These are phyloP conservation scores for Cercospora sesami DNA, from an alignment of 2,329 filamentous ascomycete species.

Conservation along the genomic window DNA sequence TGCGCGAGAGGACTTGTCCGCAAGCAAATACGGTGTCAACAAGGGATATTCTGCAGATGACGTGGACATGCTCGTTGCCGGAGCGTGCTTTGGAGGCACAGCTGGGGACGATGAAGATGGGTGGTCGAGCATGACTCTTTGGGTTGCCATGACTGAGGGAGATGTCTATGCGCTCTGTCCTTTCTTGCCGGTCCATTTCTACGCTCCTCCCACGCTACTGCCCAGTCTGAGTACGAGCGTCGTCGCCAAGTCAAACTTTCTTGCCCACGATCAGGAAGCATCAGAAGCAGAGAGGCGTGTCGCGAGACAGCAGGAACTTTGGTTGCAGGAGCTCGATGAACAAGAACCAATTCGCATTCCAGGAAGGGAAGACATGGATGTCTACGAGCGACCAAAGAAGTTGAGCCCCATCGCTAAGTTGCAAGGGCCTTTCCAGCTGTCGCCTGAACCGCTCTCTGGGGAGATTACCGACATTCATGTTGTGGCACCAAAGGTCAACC, in stretches of 20 bases:
- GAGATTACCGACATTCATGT: slow-evolving; percentile 63
- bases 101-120: slow-evolving; percentile 60
- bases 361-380: slow-evolving; percentile 51
- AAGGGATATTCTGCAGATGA: slow-evolving; percentile 85
- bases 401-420: slow-evolving; percentile 59
- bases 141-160: slow-evolving; percentile 92
- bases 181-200: slow-evolving; percentile 82
- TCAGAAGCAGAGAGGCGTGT: slow-evolving; percentile 48
- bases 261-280: slow-evolving; percentile 45
- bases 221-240: slow-evolving; percentile 81
- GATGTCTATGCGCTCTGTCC: slow-evolving; percentile 94
- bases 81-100: slow-evolving; percentile 81
- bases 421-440: slow-evolving; percentile 62
- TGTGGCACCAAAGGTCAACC: slow-evolving; percentile 55
- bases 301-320: slow-evolving; percentile 58
- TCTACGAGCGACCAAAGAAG: slow-evolving; percentile 57
- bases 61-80: slow-evolving; percentile 90
- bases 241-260: slow-evolving; percentile 64
- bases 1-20: slow-evolving; percentile 78
- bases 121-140: slow-evolving; percentile 95
- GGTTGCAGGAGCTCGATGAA: slow-evolving; percentile 46
- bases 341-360: slow-evolving; percentile 24
- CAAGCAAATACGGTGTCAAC: slow-evolving; percentile 70
- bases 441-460: slow-evolving; percentile 53
- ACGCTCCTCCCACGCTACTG: slow-evolving; percentile 67